Conservation (phyloP, 1,139 yeast genomes). For the Kurtzmaniella quercitrusa region DNA sequence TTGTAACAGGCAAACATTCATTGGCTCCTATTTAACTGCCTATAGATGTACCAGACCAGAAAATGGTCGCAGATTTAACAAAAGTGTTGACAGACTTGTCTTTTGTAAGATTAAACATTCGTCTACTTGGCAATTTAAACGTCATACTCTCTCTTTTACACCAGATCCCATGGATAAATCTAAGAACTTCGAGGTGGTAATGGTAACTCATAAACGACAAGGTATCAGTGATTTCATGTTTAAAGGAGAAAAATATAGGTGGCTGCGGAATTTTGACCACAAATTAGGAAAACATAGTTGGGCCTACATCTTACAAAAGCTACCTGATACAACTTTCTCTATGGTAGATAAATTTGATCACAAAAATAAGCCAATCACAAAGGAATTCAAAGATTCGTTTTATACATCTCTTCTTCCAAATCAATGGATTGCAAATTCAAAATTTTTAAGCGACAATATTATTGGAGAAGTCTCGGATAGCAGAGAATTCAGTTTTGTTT, state of each 20-base stretch:
- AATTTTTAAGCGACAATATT: background rate
- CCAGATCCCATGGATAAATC: constrained; percentile 3
- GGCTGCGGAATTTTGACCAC: background rate
- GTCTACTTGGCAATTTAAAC: background rate
- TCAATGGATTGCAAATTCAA: background rate
- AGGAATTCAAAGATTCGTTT: constrained; percentile 1
- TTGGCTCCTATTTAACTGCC: background rate
- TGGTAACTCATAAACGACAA: constrained; percentile 2
- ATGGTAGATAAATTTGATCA: background rate
- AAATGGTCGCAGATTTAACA: constrained; percentile 2
- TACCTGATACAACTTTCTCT: background rate
- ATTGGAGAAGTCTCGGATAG: background rate
- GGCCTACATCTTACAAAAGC: background rate
- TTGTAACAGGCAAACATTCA: background rate
- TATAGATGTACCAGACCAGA: constrained; percentile 3
- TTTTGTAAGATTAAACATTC: constrained; percentile 1
- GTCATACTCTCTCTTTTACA: background rate
- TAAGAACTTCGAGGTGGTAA: background rate
- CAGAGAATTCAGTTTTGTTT: background rate
- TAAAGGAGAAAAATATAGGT: constrained; percentile 3
- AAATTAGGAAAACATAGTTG: background rate
- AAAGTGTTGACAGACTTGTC: background rate
- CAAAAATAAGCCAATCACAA: background rate
- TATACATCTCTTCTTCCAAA: background rate
- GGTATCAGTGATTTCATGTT: constrained; percentile 2